Base-by-base conservation (phyloP, 768 basidiomycete species). In the Lactifluus volemus region DNA sequence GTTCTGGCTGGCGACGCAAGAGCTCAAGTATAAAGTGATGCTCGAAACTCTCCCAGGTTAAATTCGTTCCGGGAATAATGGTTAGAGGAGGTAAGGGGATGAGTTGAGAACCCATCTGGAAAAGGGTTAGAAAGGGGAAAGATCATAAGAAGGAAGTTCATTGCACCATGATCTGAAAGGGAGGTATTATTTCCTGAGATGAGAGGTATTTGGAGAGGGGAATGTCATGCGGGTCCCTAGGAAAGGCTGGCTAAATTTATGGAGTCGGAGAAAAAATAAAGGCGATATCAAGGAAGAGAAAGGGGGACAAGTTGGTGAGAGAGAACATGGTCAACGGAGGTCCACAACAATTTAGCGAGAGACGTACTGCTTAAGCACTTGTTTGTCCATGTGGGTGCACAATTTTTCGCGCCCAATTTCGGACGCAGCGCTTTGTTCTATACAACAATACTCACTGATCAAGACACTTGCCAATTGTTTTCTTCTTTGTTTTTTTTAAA, bases 351-450 rank as follows among this genome's bases (percentile, higher is more conserved):
- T 34, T 52, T 53, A 52, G 58, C 54, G 58, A 55, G 58, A 53
- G 49, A 58, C 45, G 8, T 39, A 74, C 72, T 32, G 41, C 63
- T 73, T 69, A 73, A 71, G 69, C 67, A 70, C 55, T 77, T 77
- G 77, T 78, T 77, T 77, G 77, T 74, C 73, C 75, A 73, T 77
- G 76, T 77, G 75, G 77, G 75, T 67, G 74, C 73, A 55, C 42
- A 25, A 65, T 68, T 58, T 55, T 50, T 29, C 21, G 61, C 61
- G 60, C 69, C 25, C 72, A 70, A 64, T 73, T 75, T 63, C 39
- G 58, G 49, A 34, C 36, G 34, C 44, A 59, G 53, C 62, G 53
- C 56, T 63, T n/a, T 53, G 52, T 50, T 34, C 34, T 21, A 19
- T n/a, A 34, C 45, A 38, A 29, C 25, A 41, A 50, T 19, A n/a